Base-by-base conservation (phyloP, 345 rosid species). In the Turnera subulata region DNA sequence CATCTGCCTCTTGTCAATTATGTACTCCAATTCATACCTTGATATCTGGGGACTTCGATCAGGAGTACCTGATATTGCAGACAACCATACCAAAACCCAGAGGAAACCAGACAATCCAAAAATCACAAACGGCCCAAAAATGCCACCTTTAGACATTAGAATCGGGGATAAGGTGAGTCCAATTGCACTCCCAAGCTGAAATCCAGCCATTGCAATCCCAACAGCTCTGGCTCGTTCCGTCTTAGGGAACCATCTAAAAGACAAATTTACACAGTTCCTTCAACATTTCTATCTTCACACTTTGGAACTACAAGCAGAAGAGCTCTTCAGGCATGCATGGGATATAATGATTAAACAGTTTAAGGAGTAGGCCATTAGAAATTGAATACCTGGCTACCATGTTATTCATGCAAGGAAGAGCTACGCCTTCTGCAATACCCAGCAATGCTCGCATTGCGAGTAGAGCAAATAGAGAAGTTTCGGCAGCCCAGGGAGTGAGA, bases 361-460 rank as follows among this genome's bases (percentile, higher is more conserved):
- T 29, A 29, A 29, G 5, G 5, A 29, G 35, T 8, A 3, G 4
- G 35, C 35, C 35, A 29, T 29, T 8, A 29, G 35, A 29, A 29
- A n/a, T 29, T 46, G 25, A 56, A 55, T 82, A 92, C 96, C 96
- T 92, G 21, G 83, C 91, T 50, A 89, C 82, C 99, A 92, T 86
- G 66, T 92, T 92, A 88, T 89, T 92, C 99, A 92, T 89, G 49
- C 91, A 82, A 75, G 99, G 99, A 70, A 89, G 93, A 71, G 99
- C 97, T 59, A 86, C 96, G 44, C 99, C 99, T 81, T 92, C 94
- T n/a, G 96, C 97, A 56, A 89, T 63, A 6, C 99, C 99, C 60
- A 92, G 89, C 75, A 78, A 63, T 24, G 89, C 91, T 61, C 97
- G 80, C 63, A 78, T 63, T 12, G 78, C 81, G 35, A 92, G 95